Evolutionary conservation across 345 rosid genomes (phyloP).

Genomic region (Kandelia obovata): DNA sequence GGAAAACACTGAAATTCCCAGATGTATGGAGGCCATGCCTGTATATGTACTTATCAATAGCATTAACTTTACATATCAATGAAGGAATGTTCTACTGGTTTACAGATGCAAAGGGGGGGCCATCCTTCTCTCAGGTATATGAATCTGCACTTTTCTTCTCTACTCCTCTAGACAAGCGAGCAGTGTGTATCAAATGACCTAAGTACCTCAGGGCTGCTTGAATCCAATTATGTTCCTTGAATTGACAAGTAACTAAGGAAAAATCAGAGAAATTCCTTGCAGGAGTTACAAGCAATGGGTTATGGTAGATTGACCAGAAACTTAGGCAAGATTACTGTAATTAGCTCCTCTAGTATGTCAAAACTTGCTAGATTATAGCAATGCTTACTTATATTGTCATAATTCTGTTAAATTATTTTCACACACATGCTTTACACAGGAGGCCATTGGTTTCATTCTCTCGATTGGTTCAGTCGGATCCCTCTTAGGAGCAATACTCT

Average conservation of each 20-base stretch:
- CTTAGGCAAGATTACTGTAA: not conserved
- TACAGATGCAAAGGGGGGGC: constrained; percentile 73
- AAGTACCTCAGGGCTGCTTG: not conserved
- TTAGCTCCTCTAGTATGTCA: not conserved
- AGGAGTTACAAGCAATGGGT: not conserved
- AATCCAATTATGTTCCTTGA: not conserved
- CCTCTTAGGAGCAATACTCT: constrained; percentile 72
- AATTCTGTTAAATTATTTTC: not conserved
- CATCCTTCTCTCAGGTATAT: constrained; percentile 74
- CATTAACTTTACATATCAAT: constrained; percentile 63
- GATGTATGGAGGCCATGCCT: constrained; percentile 86
- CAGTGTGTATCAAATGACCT: not conserved
- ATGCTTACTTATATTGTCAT: not conserved
- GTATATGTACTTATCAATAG: constrained; percentile 76
- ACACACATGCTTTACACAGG: constrained; percentile 41
- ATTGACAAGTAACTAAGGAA: not conserved
- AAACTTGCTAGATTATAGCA: not conserved
- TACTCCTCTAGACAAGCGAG: not conserved
- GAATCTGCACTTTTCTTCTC: constrained; percentile 8
- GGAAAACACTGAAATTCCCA: constrained; percentile 70
- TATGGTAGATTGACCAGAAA: not conserved
- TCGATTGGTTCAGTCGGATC: constrained; percentile 83
- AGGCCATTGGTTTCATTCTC: constrained; percentile 76
- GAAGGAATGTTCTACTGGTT: constrained; percentile 96
- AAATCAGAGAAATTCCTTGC: not conserved